These are phyloP conservation scores for Nemania diffusa DNA, from an alignment of 2,329 filamentous ascomycete genomes.

Conservation along the genomic window DNA sequence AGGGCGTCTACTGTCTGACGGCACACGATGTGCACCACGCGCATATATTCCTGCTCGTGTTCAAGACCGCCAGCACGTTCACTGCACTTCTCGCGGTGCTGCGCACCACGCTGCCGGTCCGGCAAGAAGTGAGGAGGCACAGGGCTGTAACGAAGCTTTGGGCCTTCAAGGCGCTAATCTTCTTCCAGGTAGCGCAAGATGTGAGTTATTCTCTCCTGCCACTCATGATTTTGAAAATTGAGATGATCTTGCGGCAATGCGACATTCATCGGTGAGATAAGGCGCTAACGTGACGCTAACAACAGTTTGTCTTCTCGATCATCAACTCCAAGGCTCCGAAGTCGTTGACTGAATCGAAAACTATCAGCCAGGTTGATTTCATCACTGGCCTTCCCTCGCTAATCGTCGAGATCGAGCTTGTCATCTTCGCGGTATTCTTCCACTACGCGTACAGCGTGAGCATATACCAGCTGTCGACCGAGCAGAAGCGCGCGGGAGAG, in stretches of 20 bases:
- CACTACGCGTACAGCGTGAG: constrained; percentile 42
- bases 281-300: background rate
- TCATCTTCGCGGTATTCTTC: constrained; percentile 43
- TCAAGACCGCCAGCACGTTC: constrained; percentile 41
- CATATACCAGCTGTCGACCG: constrained; percentile 36
- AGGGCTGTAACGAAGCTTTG: constrained; percentile 43
- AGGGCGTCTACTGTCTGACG: constrained; percentile 48
- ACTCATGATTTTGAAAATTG: background rate
- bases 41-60: constrained; percentile 49
- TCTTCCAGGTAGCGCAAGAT: constrained; percentile 37
- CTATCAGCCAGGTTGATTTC: constrained; percentile 37
- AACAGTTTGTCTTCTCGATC: constrained; percentile 40
- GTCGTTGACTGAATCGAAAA: constrained; percentile 30
- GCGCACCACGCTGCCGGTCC: constrained; percentile 34
- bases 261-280: background rate
- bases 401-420: constrained; percentile 36
- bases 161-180: constrained; percentile 47
- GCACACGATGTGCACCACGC: constrained; percentile 45
- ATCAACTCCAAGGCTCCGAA: constrained; percentile 29
- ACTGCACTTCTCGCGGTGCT: constrained; percentile 43
- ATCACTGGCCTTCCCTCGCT: constrained; percentile 40
- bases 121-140: constrained; percentile 39
- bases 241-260: no score
- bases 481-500: constrained; percentile 26
- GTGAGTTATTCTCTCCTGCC: constrained; percentile 25